Evolutionary conservation across 2,329 filamentous ascomycete species (phyloP), one percentile per base, ranked within the genome.

Genomic region (Epichloe elymi): DNA sequence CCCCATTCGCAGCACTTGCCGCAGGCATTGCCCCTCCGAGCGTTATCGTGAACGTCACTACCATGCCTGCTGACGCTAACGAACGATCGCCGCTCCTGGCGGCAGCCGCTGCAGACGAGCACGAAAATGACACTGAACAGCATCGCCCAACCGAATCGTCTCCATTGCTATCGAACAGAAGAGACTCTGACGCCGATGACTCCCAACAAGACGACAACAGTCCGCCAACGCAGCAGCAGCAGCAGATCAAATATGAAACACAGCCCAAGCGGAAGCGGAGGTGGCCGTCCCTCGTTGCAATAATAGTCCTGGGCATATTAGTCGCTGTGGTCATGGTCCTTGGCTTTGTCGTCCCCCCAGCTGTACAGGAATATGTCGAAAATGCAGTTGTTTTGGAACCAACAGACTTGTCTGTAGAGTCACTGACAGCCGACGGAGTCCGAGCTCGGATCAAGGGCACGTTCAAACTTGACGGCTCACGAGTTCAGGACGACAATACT

Each of bases 331-430:
- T 95, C 58, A 82, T 96, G 53, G 68, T 85, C 15, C 71, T 91
- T 51, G 88, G 83, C 15, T 95, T 95, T 68, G 78, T 95, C 50
- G 79, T 85, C 0, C 90, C 91, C 2, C 82, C 85, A 15, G 80
- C 84, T 7, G 80, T 95, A 11, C 82, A 95, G 67, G 79, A 88
- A 63, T 98, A 98, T 67, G 87, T 86, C 46, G 85, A 91, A 67
- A 76, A 90, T 65, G 88, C 90, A 3, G 76, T 84, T 23, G 81
- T 91, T 17, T 79, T 98, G 57, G 81, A 90, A 62, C 88, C 93
- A 2, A 89, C 85, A 5, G 86, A 83, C 57, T 69, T 98, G 19
- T 88, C 89, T 2, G 82, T 98, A 53, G 86, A 93, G 60, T 88
- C 85, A 2, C 85, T 96, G 57, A 96, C 88, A 0, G 63, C 80